Conservation (phyloP, 2,329 filamentous ascomycete species). For the Epicoccum sorghinum region DNA sequence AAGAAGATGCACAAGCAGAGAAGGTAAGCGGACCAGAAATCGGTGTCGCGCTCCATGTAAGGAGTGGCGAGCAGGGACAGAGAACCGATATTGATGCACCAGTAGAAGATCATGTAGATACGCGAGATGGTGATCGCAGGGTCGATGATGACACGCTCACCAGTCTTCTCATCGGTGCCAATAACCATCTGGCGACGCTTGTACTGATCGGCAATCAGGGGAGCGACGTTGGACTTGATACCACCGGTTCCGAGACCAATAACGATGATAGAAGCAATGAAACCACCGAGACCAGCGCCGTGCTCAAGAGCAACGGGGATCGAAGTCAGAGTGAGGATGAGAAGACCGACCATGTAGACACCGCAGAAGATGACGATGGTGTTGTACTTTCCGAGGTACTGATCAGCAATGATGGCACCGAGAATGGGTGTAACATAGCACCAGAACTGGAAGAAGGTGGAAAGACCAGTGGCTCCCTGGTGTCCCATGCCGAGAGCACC, state of each 20-base stretch:
- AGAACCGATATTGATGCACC: constrained; percentile 74
- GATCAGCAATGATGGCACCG: constrained; percentile 66
- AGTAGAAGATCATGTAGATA: constrained; percentile 70
- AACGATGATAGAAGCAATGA: constrained; percentile 66
- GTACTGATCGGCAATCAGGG: constrained; percentile 58
- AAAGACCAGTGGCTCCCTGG: constrained; percentile 53
- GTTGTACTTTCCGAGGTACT: constrained; percentile 72
- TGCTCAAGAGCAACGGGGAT: constrained; percentile 68
- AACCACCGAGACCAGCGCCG: constrained; percentile 67
- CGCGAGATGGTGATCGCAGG: constrained; percentile 56
- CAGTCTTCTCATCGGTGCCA: constrained; percentile 49
- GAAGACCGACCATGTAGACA: constrained; percentile 69
- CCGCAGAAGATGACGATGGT: constrained; percentile 71
- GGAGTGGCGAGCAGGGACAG: constrained; percentile 72
- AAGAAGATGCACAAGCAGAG: constrained; percentile 70
- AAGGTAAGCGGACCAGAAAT: constrained; percentile 73
- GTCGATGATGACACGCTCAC: constrained; percentile 55
- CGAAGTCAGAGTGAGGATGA: constrained; percentile 70
- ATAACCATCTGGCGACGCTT: constrained; percentile 51
- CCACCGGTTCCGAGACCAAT: constrained; percentile 77
- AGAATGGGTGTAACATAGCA: constrained; percentile 52
- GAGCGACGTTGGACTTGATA: constrained; percentile 79
- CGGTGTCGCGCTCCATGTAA: constrained; percentile 72
- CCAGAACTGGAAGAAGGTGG: constrained; percentile 54
- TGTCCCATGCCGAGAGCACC: constrained; percentile 54